phyloP scores from a whole-genome alignment of 2,329 filamentous ascomycete species.

The Metarhizium anisopliae region DNA sequence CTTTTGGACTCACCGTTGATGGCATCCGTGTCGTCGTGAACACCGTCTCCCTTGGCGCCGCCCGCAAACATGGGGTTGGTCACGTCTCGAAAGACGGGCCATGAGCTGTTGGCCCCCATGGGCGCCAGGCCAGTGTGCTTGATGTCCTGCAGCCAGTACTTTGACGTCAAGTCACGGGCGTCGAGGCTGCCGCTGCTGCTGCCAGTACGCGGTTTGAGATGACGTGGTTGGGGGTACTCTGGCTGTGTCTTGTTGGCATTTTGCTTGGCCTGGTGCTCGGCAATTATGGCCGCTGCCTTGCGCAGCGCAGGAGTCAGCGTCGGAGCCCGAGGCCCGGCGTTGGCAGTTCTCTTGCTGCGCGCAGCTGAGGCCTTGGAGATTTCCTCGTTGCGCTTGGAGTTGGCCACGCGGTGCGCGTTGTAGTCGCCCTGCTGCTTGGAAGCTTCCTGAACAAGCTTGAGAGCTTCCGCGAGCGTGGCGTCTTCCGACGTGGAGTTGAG shows the following conservation, averaged over 20 bases:
- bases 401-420: background rate
- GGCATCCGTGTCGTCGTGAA: constrained; percentile 1
- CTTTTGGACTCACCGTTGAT: background rate
- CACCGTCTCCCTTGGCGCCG: constrained; percentile 2
- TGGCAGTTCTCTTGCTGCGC: background rate
- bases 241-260: background rate
- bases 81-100: background rate
- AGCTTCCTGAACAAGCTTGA: background rate
- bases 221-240: too few species aligned
- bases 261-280: background rate
- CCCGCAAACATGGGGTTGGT: background rate
- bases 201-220: background rate
- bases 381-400: background rate
- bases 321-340: background rate
- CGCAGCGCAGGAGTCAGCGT: background rate
- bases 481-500: too few species aligned
- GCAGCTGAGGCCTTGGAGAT: background rate
- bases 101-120: constrained; percentile 4
- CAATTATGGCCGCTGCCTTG: background rate
- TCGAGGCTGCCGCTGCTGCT: background rate
- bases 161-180: background rate
- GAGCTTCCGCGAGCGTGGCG: too few species aligned
- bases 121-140: constrained; percentile 1
- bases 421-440: background rate
- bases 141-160: constrained; percentile 3